Conservation (phyloP, 129 eudicot species). For the Erigeron canadensis region DNA sequence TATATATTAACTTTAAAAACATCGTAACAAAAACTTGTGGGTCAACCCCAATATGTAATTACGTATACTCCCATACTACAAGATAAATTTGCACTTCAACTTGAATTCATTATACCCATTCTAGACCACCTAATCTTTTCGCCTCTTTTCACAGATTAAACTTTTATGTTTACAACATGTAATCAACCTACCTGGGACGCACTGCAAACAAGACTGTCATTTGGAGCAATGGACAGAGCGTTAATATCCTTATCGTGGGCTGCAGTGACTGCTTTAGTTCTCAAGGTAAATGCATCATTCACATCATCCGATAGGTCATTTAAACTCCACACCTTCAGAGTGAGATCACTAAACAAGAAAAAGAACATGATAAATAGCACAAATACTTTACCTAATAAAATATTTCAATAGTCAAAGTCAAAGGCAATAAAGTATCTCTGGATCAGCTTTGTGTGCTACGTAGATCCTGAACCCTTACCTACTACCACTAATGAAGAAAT, state of each 20-base stretch:
- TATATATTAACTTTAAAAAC: no score
- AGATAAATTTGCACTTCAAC: neutral
- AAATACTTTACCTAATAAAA: neutral
- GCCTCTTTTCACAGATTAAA: neutral
- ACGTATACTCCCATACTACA: neutral
- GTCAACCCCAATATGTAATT: no score
- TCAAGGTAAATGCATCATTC: slow-evolving; percentile 51
- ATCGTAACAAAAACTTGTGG: no score
- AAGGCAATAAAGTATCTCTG: neutral
- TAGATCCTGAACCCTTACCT: slow-evolving; percentile 43
- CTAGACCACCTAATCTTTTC: neutral
- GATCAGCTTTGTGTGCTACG: neutral
- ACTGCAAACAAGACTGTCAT: slow-evolving; percentile 87
- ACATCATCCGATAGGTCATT: slow-evolving; percentile 50
- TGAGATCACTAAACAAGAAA: slow-evolving; percentile 61
- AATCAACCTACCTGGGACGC: slow-evolving; percentile 76
- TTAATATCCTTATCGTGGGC: slow-evolving; percentile 95
- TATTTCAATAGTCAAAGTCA: neutral
- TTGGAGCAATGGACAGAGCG: slow-evolving; percentile 82
- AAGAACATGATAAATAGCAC: neutral
- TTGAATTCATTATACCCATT: neutral
- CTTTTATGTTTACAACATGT: neutral
- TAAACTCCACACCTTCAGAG: slow-evolving; percentile 84
- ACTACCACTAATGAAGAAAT: slow-evolving; percentile 82
- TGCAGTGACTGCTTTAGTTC: slow-evolving; percentile 74